These are phyloP conservation scores for Neospora caninum DNA, from an alignment of 169 alveolate genomes.

Conservation along the genomic window DNA sequence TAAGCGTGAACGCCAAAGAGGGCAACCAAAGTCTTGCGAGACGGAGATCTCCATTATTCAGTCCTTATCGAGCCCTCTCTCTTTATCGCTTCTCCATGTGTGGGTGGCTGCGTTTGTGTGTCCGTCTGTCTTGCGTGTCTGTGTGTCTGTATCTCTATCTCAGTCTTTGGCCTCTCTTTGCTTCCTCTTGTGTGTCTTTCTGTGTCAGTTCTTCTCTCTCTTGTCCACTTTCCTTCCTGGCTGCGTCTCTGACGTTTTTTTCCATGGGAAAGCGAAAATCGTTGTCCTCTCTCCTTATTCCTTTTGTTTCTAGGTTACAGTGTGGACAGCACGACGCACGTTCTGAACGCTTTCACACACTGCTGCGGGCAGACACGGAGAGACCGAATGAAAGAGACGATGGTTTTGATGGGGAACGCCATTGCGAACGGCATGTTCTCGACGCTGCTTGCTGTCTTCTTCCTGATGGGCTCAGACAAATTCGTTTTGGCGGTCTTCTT, in stretches of 20 bases:
- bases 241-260: too few species aligned
- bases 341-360: constrained; percentile 80
- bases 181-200: too few species aligned
- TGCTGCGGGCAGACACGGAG: constrained; percentile 72
- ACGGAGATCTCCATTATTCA: too few species aligned
- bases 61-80: too few species aligned
- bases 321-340: constrained; percentile 77
- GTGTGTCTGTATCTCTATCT: too few species aligned
- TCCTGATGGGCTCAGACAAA: constrained; percentile 73
- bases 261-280: neutral
- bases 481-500: constrained; percentile 78
- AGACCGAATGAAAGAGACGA: constrained; percentile 71
- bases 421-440: constrained; percentile 80
- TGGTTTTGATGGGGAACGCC: constrained; percentile 80
- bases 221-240: too few species aligned
- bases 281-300: neutral
- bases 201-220: too few species aligned
- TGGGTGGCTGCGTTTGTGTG: neutral
- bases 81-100: neutral
- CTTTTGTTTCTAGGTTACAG: constrained; percentile 71
- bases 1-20: constrained; percentile 37
- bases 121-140: neutral
- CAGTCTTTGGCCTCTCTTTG: too few species aligned
- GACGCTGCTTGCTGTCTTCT: constrained; percentile 76
- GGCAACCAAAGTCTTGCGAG: neutral